Conservation (phyloP, 345 rosid species). For the sweet orange (Citrus sinensis) region DNA sequence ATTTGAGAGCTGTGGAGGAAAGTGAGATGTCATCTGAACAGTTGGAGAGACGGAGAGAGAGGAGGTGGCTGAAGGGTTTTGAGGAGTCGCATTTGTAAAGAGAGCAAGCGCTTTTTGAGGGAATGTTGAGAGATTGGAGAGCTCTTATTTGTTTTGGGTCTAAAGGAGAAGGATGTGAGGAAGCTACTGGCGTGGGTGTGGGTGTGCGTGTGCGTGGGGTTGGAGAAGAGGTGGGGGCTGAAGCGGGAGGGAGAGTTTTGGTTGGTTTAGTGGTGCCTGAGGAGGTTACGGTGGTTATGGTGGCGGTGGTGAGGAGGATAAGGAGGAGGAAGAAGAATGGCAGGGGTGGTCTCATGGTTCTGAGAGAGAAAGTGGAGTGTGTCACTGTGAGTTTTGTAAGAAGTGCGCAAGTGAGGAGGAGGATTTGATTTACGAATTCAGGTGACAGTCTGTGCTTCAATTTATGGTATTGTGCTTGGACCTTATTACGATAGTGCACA, state of each 20-base stretch:
- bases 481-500: no score
- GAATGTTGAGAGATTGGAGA: slow-evolving; percentile 68
- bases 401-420: not conserved
- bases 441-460: slow-evolving; percentile 24
- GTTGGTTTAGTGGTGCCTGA: not conserved
- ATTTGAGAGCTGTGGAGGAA: slow-evolving; percentile 63
- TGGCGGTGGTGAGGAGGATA: not conserved
- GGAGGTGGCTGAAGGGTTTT: slow-evolving; percentile 70
- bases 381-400: not conserved
- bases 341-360: slow-evolving; percentile 38
- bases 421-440: not conserved
- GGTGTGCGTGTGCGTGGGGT: not conserved
- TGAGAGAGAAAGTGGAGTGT: slow-evolving; percentile 19
- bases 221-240: slow-evolving; percentile 21
- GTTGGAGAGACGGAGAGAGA: slow-evolving; percentile 71
- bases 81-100: slow-evolving; percentile 50
- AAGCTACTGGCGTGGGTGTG: slow-evolving; percentile 1
- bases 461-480: no score
- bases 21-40: slow-evolving; percentile 65
- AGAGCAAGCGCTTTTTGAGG: slow-evolving; percentile 71
- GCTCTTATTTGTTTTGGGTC: slow-evolving; percentile 82
- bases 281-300: not conserved
- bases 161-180: slow-evolving; percentile 44
- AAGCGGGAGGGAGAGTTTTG: slow-evolving; percentile 22
- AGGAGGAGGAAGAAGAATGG: slow-evolving; percentile 1